Percentiles rank a stretch among this genome's conserved stretches.
These are phyloP conservation scores for Cucurbita argyrosperma DNA, from an alignment of 306 rosid genomes.

Conservation along the genomic window DNA sequence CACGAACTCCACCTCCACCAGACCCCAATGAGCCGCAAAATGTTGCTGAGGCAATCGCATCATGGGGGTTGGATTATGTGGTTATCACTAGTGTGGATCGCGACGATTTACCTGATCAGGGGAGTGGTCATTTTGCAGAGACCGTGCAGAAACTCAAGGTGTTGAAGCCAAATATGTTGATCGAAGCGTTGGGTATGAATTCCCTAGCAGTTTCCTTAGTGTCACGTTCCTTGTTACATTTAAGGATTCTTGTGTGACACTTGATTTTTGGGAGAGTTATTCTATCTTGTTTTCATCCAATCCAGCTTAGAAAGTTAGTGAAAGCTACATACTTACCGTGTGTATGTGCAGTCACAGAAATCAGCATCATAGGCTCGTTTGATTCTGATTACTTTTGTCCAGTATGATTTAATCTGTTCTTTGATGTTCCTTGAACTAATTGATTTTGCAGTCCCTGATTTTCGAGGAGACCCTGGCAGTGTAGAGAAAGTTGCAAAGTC, in stretches of 20 bases:
- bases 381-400: background rate
- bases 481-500: constrained; percentile 78
- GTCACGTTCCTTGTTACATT: background rate
- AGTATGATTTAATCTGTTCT: background rate
- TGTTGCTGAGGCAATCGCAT: constrained; percentile 97
- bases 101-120: constrained; percentile 93
- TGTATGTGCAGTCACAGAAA: background rate
- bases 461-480: constrained; percentile 67
- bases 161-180: constrained; percentile 79
- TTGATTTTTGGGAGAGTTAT: background rate
- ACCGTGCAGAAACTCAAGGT: constrained; percentile 79
- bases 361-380: background rate
- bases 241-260: background rate
- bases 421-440: constrained; percentile 7
- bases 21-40: constrained; percentile 90
- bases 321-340: background rate
- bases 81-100: constrained; percentile 97
- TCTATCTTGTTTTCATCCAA: background rate
- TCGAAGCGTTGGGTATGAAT: constrained; percentile 77
- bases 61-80: constrained; percentile 98
- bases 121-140: constrained; percentile 90
- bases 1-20: constrained; percentile 89
- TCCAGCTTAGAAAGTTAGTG: background rate
- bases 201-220: background rate
- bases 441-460: constrained; percentile 72